Evolutionary conservation across 2,329 filamentous ascomycete genomes (phyloP), one percentile per base, ranked within the genome.

Genomic region (Alternaria incomplexa): DNA sequence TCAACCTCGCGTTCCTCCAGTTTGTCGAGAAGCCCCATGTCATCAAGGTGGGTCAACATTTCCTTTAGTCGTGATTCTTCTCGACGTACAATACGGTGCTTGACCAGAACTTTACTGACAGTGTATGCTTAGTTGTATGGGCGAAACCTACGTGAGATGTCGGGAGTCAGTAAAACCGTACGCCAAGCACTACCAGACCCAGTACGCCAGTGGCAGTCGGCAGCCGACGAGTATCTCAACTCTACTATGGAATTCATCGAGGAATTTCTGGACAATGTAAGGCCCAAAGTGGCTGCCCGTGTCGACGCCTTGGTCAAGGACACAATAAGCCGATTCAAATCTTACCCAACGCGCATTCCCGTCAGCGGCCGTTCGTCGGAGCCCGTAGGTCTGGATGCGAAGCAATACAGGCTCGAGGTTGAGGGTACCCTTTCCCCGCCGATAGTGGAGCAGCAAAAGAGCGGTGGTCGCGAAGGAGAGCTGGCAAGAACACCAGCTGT

Each of bases 21-120:
- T 92, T 95, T 69, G 92, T 99, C 10, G 96, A 99, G 81, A 90
- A 94, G 63, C 96, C 95, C 13, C 96, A 99, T 79, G 98, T 99
- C 94, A 58, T 62, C 43, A 62, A 64, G 54, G 62, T 62, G 4
- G 55, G 53, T 48, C 28, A 30, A 30, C 28, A 30, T 30, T 47
- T 22, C 44, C 22, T n/a, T 30, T 10, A 20, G 28, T 32, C 26
- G 2, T 15, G 25, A 15, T 6, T 26, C 22, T 40, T 17, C 15
- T 9, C 6, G 20, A 26, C 23, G 43, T 10, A 11, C 15, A n/a
- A 36, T 40, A 17, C 36, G 15, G 8, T 40, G 7, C n/a, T 40
- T 40, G 36, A 40, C 36, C n/a, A 40, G 36, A 5, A 40, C 25
- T 11, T 23, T 12, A 17, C 43, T 47, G 56, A 63, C 32, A 44